Evolutionary conservation across 1,284 basidiomycete species (phyloP), one percentile per base, ranked within the genome.

Genomic region (Puccinia horiana): DNA sequence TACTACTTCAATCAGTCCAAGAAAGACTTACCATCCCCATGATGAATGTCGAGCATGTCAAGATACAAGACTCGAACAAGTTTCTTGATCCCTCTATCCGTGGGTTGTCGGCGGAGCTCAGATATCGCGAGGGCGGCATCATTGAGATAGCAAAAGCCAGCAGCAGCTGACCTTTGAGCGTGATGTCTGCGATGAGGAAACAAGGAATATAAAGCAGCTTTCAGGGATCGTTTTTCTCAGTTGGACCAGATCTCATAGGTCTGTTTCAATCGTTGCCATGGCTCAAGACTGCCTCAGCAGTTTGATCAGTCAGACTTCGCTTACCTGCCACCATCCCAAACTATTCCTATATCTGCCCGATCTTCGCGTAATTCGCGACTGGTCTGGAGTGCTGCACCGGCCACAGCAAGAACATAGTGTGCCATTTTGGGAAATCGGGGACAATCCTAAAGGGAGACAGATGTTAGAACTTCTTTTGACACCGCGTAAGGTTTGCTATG

Each of bases 111-210:
- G 37, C 83, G 80, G 0, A 87, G 83, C 80, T 86, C 85, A 42
- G 85, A 84, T 54, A 96, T 91, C 0, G 93, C 92, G 0, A 98
- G 89, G 1, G 95, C 91, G 78, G 92, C 92, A 86, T 98, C 96
- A 4, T 94, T 94, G 40, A 97, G 92, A 86, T 97, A 98, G 88
- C 95, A 98, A 87, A 95, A 98, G 0, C 95, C 96, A 2, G 93
- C 91, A 0, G 94, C 94, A 74, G 89, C 89, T 0, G 90, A 88
- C 85, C 92, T 92, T 77, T 91, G 90, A 0, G 92, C 92, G 84
- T 94, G 93, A 84, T 94, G 93, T 85, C 93, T 92, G 75, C 49
- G 23, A 12, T 20, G 9, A 40, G 18, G 40, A 8, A 49, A 26
- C 49, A 49, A 35, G 40, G 29, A 1, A 76, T 11, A 20, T 49